Percentiles rank a stretch among this genome's conserved stretches.
Conservation (phyloP, 768 basidiomycete genomes). For the Tulasnella sp. region DNA sequence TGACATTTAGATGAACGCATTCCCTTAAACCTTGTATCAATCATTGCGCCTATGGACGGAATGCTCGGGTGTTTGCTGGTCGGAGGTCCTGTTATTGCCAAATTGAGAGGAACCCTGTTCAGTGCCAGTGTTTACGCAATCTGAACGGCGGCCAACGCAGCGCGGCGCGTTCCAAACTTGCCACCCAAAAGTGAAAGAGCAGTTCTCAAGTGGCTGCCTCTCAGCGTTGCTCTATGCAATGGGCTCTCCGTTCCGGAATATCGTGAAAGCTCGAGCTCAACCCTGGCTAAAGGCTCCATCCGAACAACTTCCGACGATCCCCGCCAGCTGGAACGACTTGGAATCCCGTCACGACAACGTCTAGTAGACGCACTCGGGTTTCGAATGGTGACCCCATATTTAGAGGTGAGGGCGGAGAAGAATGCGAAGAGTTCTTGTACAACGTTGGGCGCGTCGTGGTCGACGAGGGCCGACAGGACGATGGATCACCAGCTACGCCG, state of each 20-base stretch:
- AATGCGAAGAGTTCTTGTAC: background rate
- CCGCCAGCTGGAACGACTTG: too few relatives aligned
- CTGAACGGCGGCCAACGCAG: too few relatives aligned
- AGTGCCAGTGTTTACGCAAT: too few relatives aligned
- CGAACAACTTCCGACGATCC: background rate
- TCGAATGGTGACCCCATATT: background rate
- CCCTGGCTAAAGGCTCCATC: background rate
- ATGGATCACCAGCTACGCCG: conserved; percentile 6
- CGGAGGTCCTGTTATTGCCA: background rate
- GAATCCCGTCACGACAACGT: background rate
- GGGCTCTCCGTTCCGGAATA: background rate
- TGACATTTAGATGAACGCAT: too few relatives aligned
- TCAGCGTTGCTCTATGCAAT: background rate
- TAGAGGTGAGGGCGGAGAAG: background rate
- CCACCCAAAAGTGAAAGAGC: background rate
- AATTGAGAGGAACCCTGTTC: background rate
- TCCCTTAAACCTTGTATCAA: too few relatives aligned
- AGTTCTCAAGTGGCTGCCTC: background rate
- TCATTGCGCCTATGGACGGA: too few relatives aligned
- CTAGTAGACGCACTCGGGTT: background rate
- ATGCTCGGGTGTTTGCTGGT: background rate
- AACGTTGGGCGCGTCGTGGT: background rate
- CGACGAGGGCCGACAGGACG: background rate
- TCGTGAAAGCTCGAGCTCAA: background rate
- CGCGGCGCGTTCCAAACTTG: background rate